phyloP scores from a whole-genome alignment of 1,284 basidiomycete species.

The Coniferiporia sulphurascens region DNA sequence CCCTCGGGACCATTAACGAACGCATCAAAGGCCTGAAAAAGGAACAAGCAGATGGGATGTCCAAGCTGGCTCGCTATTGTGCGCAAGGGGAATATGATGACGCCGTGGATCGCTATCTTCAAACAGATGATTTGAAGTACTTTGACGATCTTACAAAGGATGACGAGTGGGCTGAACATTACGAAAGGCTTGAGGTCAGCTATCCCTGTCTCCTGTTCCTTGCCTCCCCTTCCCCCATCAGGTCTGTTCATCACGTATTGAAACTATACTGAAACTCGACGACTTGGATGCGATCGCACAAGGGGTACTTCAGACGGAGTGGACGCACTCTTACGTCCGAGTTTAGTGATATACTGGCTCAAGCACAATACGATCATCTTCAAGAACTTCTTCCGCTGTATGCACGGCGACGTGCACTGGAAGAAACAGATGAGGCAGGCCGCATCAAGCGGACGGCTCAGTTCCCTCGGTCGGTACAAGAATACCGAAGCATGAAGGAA shows the following conservation, averaged over 20 bases:
- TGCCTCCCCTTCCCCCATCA: background rate
- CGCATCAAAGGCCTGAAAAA: slow-evolving; percentile 35
- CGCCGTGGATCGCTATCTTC: slow-evolving; percentile 30
- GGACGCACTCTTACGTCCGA: slow-evolving; percentile 3
- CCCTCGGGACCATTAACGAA: slow-evolving; percentile 27
- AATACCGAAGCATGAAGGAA: slow-evolving; percentile 38
- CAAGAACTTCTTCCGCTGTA: slow-evolving; percentile 32
- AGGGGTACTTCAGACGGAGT: slow-evolving; percentile 18
- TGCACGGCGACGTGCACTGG: slow-evolving; percentile 26
- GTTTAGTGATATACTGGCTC: slow-evolving; percentile 18
- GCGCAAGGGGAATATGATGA: slow-evolving; percentile 39
- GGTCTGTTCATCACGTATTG: background rate
- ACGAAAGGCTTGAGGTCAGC: slow-evolving; percentile 17
- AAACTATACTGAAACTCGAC: background rate
- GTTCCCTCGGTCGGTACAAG: slow-evolving; percentile 45
- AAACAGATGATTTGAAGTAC: slow-evolving; percentile 29
- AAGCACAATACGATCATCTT: slow-evolving; percentile 40
- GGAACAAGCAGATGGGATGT: slow-evolving; percentile 39
- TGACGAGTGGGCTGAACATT: slow-evolving; percentile 15
- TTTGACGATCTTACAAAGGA: slow-evolving; percentile 24
- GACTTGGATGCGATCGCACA: background rate
- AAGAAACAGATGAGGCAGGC: slow-evolving; percentile 29
- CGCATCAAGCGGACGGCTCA: slow-evolving; percentile 36
- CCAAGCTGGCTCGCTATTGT: slow-evolving; percentile 38
- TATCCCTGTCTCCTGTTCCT: background rate